Conservation (phyloP, 305 asterid species). For the Striga hermonthica region DNA sequence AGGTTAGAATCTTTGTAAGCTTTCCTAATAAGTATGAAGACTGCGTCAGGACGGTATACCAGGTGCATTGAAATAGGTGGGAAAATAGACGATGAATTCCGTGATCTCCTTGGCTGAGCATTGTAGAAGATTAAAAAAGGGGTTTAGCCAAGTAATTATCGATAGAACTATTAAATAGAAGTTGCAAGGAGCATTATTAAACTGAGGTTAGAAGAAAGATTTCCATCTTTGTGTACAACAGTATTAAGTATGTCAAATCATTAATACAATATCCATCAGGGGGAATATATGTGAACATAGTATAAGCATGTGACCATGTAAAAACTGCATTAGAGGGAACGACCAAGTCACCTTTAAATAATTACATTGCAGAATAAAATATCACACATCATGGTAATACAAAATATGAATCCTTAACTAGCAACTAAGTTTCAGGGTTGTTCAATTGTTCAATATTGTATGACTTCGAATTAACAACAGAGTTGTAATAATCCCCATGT, state of each 20-base stretch:
- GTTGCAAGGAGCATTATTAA: slow-evolving; percentile 2
- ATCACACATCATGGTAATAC: slow-evolving; percentile 1
- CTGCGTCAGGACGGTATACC: slow-evolving; percentile 79
- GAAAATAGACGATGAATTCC: slow-evolving; percentile 47
- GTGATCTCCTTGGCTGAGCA: slow-evolving; percentile 86
- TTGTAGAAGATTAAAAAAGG: slow-evolving; percentile 31
- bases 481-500: neutral
- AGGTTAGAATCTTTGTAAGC: slow-evolving; percentile 78
- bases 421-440: slow-evolving; percentile 9
- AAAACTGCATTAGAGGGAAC: slow-evolving; percentile 13
- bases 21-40: slow-evolving; percentile 72
- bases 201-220: slow-evolving; percentile 17
- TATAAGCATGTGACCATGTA: slow-evolving; percentile 16
- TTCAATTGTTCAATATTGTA: neutral
- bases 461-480: neutral
- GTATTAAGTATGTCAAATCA: slow-evolving; percentile 19
- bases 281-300: neutral
- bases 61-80: slow-evolving; percentile 60
- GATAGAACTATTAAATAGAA: slow-evolving; percentile 13
- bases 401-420: slow-evolving; percentile 1
- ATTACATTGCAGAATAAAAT: slow-evolving; percentile 1
- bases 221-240: slow-evolving; percentile 9
- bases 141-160: slow-evolving; percentile 32
- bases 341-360: neutral
- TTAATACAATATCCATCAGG: slow-evolving; percentile 6